phyloP scores from a whole-genome alignment of 495 filamentous ascomycete species.

The Chaetomidium leptoderma region DNA sequence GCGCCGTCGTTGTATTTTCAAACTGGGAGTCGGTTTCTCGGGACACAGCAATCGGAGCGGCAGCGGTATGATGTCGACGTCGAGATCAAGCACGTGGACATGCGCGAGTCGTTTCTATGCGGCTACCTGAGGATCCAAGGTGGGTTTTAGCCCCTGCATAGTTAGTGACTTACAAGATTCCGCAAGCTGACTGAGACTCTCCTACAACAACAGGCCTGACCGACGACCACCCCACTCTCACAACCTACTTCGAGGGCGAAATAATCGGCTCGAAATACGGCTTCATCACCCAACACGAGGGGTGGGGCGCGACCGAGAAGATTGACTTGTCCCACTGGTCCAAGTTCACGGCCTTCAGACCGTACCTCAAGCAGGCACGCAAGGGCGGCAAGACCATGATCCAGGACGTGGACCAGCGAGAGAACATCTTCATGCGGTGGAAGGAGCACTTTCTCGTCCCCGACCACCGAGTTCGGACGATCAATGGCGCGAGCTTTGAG shows the following conservation, averaged over 20 bases:
- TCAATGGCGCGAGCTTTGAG: constrained; percentile 93
- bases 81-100: constrained; percentile 93
- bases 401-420: constrained; percentile 72
- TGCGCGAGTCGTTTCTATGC: constrained; percentile 90
- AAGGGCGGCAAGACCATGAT: constrained; percentile 49
- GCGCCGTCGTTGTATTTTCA: constrained; percentile 78
- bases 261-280: constrained; percentile 94
- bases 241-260: constrained; percentile 97
- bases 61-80: constrained; percentile 94
- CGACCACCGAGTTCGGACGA: constrained; percentile 83
- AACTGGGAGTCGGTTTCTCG: constrained; percentile 81
- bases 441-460: constrained; percentile 98
- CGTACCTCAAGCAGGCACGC: constrained; percentile 67
- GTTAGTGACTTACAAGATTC: background rate
- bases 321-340: constrained; percentile 92
- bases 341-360: constrained; percentile 81
- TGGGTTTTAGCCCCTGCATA: constrained; percentile 36
- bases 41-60: constrained; percentile 86
- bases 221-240: constrained; percentile 90
- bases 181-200: background rate
- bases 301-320: constrained; percentile 90
- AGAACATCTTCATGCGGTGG: constrained; percentile 99
- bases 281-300: constrained; percentile 82
- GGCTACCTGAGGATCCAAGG: constrained; percentile 97
- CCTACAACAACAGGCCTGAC: constrained; percentile 90